A percentile compares a stretch with the other conserved stretches of the same genome.
These are phyloP conservation scores for Dactylorhiza incarnata DNA, from an alignment of 106 monocot species.

Conservation along the genomic window DNA sequence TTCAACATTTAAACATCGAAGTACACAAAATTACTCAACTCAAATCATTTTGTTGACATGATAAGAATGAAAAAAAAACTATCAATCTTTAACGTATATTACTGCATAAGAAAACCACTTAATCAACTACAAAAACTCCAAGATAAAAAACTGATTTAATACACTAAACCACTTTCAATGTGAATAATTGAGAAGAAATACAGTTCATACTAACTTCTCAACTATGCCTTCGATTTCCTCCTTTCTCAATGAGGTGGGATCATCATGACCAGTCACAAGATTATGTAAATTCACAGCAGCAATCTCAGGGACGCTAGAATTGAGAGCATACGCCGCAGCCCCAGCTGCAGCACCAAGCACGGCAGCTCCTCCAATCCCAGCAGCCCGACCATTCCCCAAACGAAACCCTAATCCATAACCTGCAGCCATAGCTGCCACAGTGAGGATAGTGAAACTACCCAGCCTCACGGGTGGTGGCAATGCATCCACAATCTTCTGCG, in stretches of 20 bases:
- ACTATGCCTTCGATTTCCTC: conserved; percentile 58
- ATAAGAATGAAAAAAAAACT: neutral
- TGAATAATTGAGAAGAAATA: neutral
- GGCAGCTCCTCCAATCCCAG: conserved; percentile 54
- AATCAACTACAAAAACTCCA: neutral
- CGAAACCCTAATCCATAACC: conserved; percentile 66
- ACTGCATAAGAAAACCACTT: neutral
- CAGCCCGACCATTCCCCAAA: conserved; percentile 25
- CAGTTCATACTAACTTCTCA: conserved; percentile 32
- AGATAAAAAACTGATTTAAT: neutral
- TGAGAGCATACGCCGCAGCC: conserved; percentile 45
- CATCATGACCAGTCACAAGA: conserved; percentile 54
- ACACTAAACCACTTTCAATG: neutral
- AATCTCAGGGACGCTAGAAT: conserved; percentile 63
- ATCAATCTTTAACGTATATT: neutral
- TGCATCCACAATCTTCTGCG: conserved; percentile 40
- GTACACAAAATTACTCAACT: neutral
- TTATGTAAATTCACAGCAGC: conserved; percentile 74
- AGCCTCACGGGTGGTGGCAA: conserved; percentile 63
- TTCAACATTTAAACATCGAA: neutral
- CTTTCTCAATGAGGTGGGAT: conserved; percentile 52
- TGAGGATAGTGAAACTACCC: conserved; percentile 36
- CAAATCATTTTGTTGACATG: neutral
- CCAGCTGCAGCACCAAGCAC: conserved; percentile 51
- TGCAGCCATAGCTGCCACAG: conserved; percentile 51